phyloP scores from a whole-genome alignment of 106 monocot genomes.

The Apostasia shenzhenica region DNA sequence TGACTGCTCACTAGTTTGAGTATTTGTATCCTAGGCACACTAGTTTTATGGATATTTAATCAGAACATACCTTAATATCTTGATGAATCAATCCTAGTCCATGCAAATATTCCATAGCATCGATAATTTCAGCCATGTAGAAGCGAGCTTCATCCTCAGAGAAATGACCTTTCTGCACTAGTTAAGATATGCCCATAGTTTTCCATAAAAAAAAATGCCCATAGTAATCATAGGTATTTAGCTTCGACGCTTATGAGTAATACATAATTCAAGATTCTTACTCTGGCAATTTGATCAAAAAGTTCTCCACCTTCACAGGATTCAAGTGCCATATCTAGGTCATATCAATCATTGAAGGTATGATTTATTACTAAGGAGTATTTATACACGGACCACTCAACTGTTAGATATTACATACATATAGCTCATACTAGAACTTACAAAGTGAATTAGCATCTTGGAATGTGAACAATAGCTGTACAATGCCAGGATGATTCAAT shows the following conservation, averaged over 20 bases:
- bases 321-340: slow-evolving; percentile 64
- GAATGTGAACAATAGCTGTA: slow-evolving; percentile 84
- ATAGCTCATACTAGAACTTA: slow-evolving; percentile 23
- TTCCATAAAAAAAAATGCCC: too few species aligned
- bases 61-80: slow-evolving; percentile 54
- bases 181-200: neutral
- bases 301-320: slow-evolving; percentile 72
- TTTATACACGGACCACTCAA: neutral
- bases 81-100: slow-evolving; percentile 60
- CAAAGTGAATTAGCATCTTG: slow-evolving; percentile 84
- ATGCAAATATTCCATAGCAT: slow-evolving; percentile 62
- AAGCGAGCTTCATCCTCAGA: slow-evolving; percentile 59
- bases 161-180: slow-evolving; percentile 56
- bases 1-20: too few species aligned
- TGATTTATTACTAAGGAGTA: neutral
- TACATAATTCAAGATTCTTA: neutral
- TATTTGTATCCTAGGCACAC: too few species aligned
- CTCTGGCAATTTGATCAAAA: slow-evolving; percentile 68
- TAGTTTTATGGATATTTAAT: neutral
- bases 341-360: neutral
- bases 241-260: too few species aligned
- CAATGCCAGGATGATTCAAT: slow-evolving; percentile 87
- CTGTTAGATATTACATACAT: neutral
- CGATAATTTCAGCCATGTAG: slow-evolving; percentile 68
- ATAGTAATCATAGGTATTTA: too few species aligned